phyloP scores from a whole-genome alignment of 345 rosid genomes.

The Camelina laxa region DNA sequence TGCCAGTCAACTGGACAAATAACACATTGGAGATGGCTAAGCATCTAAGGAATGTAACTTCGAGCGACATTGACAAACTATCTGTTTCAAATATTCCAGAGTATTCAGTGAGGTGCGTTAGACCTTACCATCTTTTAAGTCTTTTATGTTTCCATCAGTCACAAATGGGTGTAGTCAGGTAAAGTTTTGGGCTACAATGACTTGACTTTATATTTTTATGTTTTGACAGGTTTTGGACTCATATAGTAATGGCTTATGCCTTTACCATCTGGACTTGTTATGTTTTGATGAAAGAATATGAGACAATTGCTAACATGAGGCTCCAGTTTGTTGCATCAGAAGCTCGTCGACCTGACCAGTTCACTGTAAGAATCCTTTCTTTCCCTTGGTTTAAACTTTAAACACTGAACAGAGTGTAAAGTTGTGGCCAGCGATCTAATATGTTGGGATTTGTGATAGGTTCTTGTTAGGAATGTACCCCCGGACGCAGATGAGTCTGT shows the following conservation, averaged over 20 bases:
- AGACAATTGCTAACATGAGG: conserved; percentile 74
- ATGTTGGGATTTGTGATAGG: conserved; percentile 49
- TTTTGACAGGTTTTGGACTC: conserved; percentile 81
- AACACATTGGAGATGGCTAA: conserved; percentile 50
- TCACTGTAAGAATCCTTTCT: conserved; percentile 61
- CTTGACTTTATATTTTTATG: background rate
- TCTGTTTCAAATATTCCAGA: conserved; percentile 84
- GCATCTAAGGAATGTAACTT: conserved; percentile 61
- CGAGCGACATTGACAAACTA: conserved; percentile 87
- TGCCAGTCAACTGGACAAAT: conserved; percentile 85
- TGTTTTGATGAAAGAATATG: conserved; percentile 84
- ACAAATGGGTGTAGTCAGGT: background rate
- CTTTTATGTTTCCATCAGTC: background rate
- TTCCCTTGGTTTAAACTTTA: background rate
- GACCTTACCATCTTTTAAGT: conserved; percentile 1
- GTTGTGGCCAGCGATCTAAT: background rate
- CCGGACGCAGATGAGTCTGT: conserved; percentile 87
- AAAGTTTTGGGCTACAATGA: conserved; percentile 11
- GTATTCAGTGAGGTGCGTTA: conserved; percentile 64
- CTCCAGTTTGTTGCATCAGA: conserved; percentile 86
- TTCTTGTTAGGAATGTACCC: conserved; percentile 85
- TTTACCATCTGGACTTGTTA: conserved; percentile 92
- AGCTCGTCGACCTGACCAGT: conserved; percentile 86
- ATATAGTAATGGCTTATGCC: conserved; percentile 85
- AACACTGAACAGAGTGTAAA: background rate